Base-by-base conservation (phyloP, 1,139 yeast genomes). In the Pichia cactophila region DNA sequence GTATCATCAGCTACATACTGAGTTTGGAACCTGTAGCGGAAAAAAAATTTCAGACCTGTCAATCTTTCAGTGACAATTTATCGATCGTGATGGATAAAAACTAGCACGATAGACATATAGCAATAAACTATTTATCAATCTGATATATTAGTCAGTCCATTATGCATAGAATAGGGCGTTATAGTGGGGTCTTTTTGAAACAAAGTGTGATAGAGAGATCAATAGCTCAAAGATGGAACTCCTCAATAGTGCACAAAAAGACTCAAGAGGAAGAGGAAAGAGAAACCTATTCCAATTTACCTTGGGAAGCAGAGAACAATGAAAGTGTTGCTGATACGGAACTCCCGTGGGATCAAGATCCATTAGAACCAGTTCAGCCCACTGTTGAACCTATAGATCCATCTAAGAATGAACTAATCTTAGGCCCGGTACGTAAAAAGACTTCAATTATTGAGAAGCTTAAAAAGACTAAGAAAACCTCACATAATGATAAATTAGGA, bases 361-460 rank as follows among this genome's bases (percentile, higher is more conserved):
- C n/a, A 36, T 2, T 12, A 10, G 39, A 36, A n/a, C 11, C 23
- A 36, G 37, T 26, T 14, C 31, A 36, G n/a, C 5, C 14, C 5
- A 23, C 23, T 3, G 23, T 17, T 5, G 41, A 41, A 14, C 42
- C 38, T 45, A 35, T 45, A 8, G 57, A 52, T 45, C 53, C 55
- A 35, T 46, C 54, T 4, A 47, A 41, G 6, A 48, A 44, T 29
- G 57, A 54, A 45, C 49, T 59, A 40, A 58, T 59, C 31, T 50
- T 59, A 26, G 57, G 53, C 7, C 63, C 63, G 17, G 28, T 54
- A 28, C 50, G 46, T 38, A 54, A 49, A 39, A 54, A 48, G 45
- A 44, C 50, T 14, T 47, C 54, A 39, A 47, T 47, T 6, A 44
- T 51, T 31, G 44, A 53, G 36, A 50, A 45, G 41, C 35, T 46